Conservation (phyloP, 352 stramenopile genomes). For the Halophytophthora polymorphica region DNA sequence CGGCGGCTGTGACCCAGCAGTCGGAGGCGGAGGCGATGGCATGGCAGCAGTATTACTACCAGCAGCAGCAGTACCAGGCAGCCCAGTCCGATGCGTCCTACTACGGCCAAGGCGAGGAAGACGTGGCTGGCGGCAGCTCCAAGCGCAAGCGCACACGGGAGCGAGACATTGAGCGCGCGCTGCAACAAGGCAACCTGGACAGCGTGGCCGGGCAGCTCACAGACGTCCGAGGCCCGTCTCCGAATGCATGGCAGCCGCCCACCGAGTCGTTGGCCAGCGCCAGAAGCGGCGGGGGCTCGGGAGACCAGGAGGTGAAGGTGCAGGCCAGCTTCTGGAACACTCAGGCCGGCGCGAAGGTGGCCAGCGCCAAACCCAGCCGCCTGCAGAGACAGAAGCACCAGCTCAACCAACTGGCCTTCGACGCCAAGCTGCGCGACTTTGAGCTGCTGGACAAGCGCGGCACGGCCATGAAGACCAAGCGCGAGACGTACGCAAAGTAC, state of each 20-base stretch:
- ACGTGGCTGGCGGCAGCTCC: conserved; percentile 26
- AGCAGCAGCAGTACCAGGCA: conserved; percentile 32
- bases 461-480: conserved; percentile 67
- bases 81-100: conserved; percentile 19
- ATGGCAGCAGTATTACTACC: conserved; percentile 40
- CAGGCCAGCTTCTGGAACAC: conserved; percentile 75
- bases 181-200: conserved; percentile 68
- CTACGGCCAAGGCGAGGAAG: conserved; percentile 33
- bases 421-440: conserved; percentile 69
- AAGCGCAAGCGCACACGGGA: conserved; percentile 59
- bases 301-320: conserved; percentile 46
- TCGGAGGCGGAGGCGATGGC: conserved; percentile 19
- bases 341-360: conserved; percentile 42
- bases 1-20: conserved; percentile 9
- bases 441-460: conserved; percentile 67
- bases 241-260: conserved; percentile 55
- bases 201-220: conserved; percentile 56
- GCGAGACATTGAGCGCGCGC: conserved; percentile 62
- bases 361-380: conserved; percentile 61
- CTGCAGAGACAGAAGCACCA: conserved; percentile 80
- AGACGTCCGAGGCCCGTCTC: conserved; percentile 51
- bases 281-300: conserved; percentile 6
- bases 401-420: conserved; percentile 79
- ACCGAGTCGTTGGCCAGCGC: conserved; percentile 18
- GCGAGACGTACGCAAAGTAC: conserved; percentile 80